A percentile compares a stretch with the other conserved stretches of the same genome.
Conservation (phyloP, 2,329 filamentous ascomycete genomes). For the Nigrospora sphaerica region DNA sequence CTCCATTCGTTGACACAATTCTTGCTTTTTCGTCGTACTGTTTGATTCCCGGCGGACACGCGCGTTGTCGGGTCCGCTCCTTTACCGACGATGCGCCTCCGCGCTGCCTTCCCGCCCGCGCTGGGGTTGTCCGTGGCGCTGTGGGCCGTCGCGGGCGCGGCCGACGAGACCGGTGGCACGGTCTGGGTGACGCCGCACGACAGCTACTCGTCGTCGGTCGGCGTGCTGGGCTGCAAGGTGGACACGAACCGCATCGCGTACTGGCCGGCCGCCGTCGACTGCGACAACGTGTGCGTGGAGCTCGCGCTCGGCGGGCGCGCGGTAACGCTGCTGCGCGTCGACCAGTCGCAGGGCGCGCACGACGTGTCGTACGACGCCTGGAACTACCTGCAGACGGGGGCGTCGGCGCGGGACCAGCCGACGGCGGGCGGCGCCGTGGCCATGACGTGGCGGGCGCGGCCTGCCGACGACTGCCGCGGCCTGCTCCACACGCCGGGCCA, state of each 20-base stretch:
- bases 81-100: too few relatives aligned
- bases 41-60: too few relatives aligned
- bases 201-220: conserved; percentile 48
- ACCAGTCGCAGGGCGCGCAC: conserved; percentile 40
- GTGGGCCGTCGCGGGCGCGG: background rate
- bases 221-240: conserved; percentile 54
- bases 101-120: too few relatives aligned
- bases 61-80: too few relatives aligned
- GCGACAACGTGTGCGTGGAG: conserved; percentile 50
- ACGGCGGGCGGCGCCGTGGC: conserved; percentile 39
- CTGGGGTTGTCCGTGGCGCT: background rate
- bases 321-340: conserved; percentile 51
- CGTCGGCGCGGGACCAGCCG: conserved; percentile 37
- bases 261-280: conserved; percentile 46
- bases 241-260: conserved; percentile 55
- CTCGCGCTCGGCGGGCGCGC: conserved; percentile 39
- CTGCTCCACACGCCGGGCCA: conserved; percentile 40
- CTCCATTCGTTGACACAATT: too few relatives aligned
- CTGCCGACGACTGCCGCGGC: conserved; percentile 38
- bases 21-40: too few relatives aligned
- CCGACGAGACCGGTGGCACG: conserved; percentile 12
- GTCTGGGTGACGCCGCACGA: conserved; percentile 46
- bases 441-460: conserved; percentile 43
- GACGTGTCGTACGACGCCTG: conserved; percentile 52
- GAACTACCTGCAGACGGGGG: conserved; percentile 48